Conservation (phyloP, 2,329 filamentous ascomycete species). For the Monosporascus sp. region DNA sequence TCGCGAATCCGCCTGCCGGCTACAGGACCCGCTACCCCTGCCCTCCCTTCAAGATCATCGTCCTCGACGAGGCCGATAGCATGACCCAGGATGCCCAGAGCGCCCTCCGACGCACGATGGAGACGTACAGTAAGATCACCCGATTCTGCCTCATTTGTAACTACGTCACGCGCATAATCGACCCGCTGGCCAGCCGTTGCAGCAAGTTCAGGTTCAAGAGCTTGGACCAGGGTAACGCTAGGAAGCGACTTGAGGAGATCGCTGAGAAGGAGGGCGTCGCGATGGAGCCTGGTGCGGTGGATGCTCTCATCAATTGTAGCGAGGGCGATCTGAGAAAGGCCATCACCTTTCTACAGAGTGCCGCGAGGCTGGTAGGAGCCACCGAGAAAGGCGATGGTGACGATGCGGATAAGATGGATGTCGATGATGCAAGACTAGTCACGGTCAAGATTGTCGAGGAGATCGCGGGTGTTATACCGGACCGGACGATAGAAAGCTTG, state of each 20-base stretch:
- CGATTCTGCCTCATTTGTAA: constrained; percentile 98
- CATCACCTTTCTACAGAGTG: constrained; percentile 93
- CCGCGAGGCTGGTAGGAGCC: constrained; percentile 80
- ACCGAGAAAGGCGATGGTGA: constrained; percentile 40
- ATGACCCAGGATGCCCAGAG: constrained; percentile 99
- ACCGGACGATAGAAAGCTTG: constrained; percentile 64
- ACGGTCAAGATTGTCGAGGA: constrained; percentile 83
- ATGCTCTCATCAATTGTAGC: constrained; percentile 78
- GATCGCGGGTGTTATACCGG: constrained; percentile 91
- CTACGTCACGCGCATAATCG: constrained; percentile 97
- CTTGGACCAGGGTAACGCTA: constrained; percentile 80
- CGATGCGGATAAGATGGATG: constrained; percentile 52
- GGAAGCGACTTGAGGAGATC: constrained; percentile 75
- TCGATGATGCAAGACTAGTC: constrained; percentile 59
- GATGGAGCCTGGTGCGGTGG: constrained; percentile 73
- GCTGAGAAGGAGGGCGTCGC: constrained; percentile 71
- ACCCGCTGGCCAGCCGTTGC: constrained; percentile 87
- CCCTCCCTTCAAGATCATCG: constrained; percentile 97
- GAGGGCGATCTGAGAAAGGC: constrained; percentile 95
- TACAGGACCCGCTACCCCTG: constrained; percentile 76
- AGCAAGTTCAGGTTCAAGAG: constrained; percentile 98
- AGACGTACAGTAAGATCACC: constrained; percentile 94
- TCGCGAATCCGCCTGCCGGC: constrained; percentile 72
- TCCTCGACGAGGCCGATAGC: constrained; percentile 95
- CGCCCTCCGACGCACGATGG: constrained; percentile 91